Base-by-base conservation (phyloP, 75 land plant species). In the Selaginella moellendorffii region DNA sequence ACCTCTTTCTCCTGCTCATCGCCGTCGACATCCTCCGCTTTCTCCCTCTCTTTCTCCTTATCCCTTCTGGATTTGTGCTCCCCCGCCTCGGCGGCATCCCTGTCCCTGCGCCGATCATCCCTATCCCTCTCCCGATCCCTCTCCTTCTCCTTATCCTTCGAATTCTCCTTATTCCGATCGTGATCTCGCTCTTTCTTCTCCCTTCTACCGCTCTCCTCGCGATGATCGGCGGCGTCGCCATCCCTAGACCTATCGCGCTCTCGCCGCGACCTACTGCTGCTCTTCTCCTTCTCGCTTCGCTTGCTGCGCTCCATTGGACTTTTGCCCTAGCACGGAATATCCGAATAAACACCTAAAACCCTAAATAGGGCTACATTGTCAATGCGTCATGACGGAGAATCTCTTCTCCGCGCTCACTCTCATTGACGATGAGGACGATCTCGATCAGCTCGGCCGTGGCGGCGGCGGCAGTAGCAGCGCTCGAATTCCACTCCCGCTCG, bases 151-250 rank as follows among this genome's bases (percentile, higher is more conserved):
- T 64, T 63, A 64, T 77, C 76, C 46, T 54, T 64, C 51, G 54
- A 66, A 24, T 56, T 63, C 19, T 30, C 62, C 0, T 24, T 26
- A 20, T 77, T 76, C 52, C 65, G 62, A 24, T 77, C 71, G 23
- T 54, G 27, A n/a, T 74, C 72, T 30, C 73, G 29, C 24, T 65
- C 63, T 25, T 73, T 76, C 27, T 46, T 52, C 74, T 26, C 65
- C 72, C 64, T 69, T 27, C 65, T 65, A 30, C 74, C 80, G 52
- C 70, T 78, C 30, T 69, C 77, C 64, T n/a, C n/a, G n/a, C n/a
- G n/a, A n/a, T n/a, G n/a, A n/a, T n/a, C n/a, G n/a, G n/a, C 78
- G 31, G 30, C 54, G 28, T 63, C 75, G 26, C 63, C 51, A 23
- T 28, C 58, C 0, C 27, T 23, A 22, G 72, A 75, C 36, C 68